These are phyloP conservation scores for Cercospora canescens DNA, from an alignment of 2,329 filamentous ascomycete genomes.

Conservation along the genomic window DNA sequence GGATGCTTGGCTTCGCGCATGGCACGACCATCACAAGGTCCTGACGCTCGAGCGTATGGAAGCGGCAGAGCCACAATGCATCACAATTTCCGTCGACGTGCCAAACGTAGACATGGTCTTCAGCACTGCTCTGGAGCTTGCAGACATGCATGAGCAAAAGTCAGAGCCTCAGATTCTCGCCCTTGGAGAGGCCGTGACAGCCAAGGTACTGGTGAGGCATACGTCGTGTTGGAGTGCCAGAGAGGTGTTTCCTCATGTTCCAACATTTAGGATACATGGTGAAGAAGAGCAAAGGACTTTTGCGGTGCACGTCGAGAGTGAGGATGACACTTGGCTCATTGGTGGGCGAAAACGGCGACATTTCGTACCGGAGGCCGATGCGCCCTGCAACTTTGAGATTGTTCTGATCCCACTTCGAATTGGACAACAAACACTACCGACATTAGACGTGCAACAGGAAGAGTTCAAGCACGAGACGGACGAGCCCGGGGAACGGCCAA, in stretches of 20 bases:
- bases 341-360: conserved; percentile 79
- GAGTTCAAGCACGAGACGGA: conserved; percentile 41
- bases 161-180: conserved; percentile 45
- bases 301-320: conserved; percentile 76
- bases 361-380: conserved; percentile 56
- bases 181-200: conserved; percentile 65
- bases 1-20: conserved; percentile 54
- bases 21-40: conserved; percentile 49
- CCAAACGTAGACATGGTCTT: conserved; percentile 81
- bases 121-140: conserved; percentile 55
- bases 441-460: conserved; percentile 71
- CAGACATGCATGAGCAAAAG: conserved; percentile 10
- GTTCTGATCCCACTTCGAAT: conserved; percentile 78
- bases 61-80: conserved; percentile 47
- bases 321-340: conserved; percentile 77
- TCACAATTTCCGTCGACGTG: conserved; percentile 87
- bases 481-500: conserved; percentile 22
- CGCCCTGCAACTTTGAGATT: conserved; percentile 58
- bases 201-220: conserved; percentile 59
- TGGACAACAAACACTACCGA: conserved; percentile 76
- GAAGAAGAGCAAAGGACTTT: conserved; percentile 57
- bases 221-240: conserved; percentile 56
- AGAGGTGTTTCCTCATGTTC: conserved; percentile 46
- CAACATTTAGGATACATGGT: conserved; percentile 22
- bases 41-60: conserved; percentile 32